Evolutionary conservation across 1,139 yeast genomes (phyloP).

Genomic region (Geotrichum candidum): DNA sequence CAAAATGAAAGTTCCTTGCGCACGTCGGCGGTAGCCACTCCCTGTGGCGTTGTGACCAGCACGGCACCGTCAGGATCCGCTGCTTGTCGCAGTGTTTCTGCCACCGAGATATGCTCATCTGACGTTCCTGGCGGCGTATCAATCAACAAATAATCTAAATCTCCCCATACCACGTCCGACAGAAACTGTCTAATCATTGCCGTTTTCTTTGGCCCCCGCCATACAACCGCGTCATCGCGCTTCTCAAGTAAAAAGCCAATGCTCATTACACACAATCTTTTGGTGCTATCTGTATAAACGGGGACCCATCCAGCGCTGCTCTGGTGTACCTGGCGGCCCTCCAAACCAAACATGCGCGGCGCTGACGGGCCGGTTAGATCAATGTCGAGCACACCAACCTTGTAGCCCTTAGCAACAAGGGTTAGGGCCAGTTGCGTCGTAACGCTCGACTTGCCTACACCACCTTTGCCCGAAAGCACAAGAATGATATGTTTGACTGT

Average conservation of each 20-base stretch:
- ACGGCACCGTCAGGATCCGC: conserved; percentile 87
- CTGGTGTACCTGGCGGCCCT: conserved; percentile 71
- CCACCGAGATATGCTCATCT: conserved; percentile 95
- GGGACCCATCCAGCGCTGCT: conserved; percentile 89
- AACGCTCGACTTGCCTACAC: conserved; percentile 93
- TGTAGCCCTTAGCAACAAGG: conserved; percentile 60
- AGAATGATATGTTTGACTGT: conserved; percentile 72
- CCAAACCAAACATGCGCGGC: conserved; percentile 95
- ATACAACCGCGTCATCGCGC: conserved; percentile 85
- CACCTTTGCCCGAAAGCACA: conserved; percentile 92
- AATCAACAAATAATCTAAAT: conserved; percentile 70
- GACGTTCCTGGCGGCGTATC: conserved; percentile 99
- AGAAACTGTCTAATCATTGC: conserved; percentile 95
- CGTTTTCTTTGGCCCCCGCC: conserved; percentile 98
- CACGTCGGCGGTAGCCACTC: conserved; percentile 88
- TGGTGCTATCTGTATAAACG: conserved; percentile 44
- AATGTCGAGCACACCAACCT: conserved; percentile 89
- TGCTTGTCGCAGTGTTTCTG: conserved; percentile 73
- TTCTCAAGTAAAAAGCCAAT: conserved; percentile 82
- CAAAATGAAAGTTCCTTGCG: conserved; percentile 91
- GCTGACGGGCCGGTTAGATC: conserved; percentile 96
- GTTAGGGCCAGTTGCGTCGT: conserved; percentile 88
- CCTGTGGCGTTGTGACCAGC: conserved; percentile 94
- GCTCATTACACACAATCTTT: conserved; percentile 58
- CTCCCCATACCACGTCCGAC: conserved; percentile 87